Conservation (phyloP, 129 eudicot genomes). For the Chrysanthemum seticuspe region DNA sequence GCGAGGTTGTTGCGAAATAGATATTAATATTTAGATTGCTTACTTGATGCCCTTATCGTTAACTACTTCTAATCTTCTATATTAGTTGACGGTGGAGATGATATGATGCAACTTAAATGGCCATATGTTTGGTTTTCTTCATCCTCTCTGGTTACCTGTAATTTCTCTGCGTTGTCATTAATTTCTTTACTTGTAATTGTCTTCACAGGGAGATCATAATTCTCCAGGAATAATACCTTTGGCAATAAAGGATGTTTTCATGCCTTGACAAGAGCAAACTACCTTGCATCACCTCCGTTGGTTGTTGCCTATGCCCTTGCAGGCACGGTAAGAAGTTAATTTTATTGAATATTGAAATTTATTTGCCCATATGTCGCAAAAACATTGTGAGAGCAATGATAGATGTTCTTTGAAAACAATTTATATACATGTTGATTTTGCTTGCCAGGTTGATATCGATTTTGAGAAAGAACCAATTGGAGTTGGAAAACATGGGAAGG, state of each 20-base stretch:
- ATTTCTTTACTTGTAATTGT: slow-evolving; percentile 25
- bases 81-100: slow-evolving; percentile 3
- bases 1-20: not conserved
- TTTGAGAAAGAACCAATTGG: slow-evolving; percentile 43
- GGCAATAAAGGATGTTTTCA: slow-evolving; percentile 99
- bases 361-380: too few species aligned
- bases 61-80: not conserved
- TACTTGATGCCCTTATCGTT: not conserved
- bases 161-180: slow-evolving; percentile 7
- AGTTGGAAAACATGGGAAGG: slow-evolving; percentile 65
- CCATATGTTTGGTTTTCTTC: slow-evolving; percentile 14
- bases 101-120: not conserved
- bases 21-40: slow-evolving; percentile 5
- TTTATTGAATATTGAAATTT: too few species aligned
- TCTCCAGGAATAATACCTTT: slow-evolving; percentile 96
- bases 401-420: too few species aligned
- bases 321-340: too few species aligned
- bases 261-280: too few species aligned
- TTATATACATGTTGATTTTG: too few species aligned
- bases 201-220: slow-evolving; percentile 89
- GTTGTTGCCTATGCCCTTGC: too few species aligned
- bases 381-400: too few species aligned
- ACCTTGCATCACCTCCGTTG: too few species aligned
- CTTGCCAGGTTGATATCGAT: slow-evolving; percentile 74
- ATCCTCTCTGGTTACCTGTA: slow-evolving; percentile 5